phyloP scores from a whole-genome alignment of 805 yeast genomes.

The Candida taoyuanica region DNA sequence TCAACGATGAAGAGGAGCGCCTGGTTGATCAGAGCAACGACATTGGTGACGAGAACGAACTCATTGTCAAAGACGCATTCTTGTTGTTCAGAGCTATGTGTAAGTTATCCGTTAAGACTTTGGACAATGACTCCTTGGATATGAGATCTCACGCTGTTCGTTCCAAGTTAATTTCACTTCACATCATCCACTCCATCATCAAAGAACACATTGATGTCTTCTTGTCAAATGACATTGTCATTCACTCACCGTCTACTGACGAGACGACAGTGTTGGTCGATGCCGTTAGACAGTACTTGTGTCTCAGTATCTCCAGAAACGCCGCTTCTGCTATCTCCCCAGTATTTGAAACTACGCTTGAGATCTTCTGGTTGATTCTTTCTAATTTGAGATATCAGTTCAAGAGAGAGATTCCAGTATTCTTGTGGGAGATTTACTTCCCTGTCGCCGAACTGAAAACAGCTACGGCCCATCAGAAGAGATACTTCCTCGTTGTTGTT shows the following conservation, averaged over 20 bases:
- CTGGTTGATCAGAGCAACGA: constrained; percentile 45
- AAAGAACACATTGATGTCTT: constrained; percentile 83
- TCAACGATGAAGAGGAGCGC: constrained; percentile 52
- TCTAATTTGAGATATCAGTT: constrained; percentile 82
- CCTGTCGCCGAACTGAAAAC: constrained; percentile 91
- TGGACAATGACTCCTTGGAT: constrained; percentile 73
- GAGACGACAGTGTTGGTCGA: constrained; percentile 63
- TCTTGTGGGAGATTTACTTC: constrained; percentile 87
- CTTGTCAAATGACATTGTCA: constrained; percentile 49
- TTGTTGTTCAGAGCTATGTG: constrained; percentile 92
- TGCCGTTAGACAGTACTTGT: constrained; percentile 78
- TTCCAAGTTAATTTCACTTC: constrained; percentile 83
- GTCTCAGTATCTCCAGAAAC: constrained; percentile 80
- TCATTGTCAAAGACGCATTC: constrained; percentile 85
- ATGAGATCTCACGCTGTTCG: constrained; percentile 91
- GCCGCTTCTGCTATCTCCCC: constrained; percentile 91
- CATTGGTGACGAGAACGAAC: constrained; percentile 54
- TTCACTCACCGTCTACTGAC: constrained; percentile 46
- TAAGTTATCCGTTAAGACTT: constrained; percentile 77
- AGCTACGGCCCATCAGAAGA: constrained; percentile 88
- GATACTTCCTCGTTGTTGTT: constrained; percentile 77
- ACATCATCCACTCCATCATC: constrained; percentile 79
- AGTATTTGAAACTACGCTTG: constrained; percentile 85
- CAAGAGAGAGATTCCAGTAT: constrained; percentile 90
- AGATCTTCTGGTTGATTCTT: constrained; percentile 87